Conservation (phyloP, 2,329 filamentous ascomycete species). For the Colletotrichum nymphaeae region DNA sequence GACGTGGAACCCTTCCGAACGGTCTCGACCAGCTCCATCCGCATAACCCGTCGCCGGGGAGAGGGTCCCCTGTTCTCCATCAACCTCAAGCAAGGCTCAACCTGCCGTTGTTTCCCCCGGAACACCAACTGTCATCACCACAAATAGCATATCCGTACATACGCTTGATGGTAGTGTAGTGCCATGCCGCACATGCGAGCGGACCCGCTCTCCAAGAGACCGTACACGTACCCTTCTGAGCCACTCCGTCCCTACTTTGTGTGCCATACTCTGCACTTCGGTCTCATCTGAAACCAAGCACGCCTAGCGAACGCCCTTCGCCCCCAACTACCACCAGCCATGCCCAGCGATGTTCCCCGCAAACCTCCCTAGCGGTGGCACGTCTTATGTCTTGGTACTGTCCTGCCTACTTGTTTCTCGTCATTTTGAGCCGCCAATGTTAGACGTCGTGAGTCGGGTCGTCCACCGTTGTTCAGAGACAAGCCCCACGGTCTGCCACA, state of each 20-base stretch:
- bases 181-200: conserved; percentile 1
- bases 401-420: neutral
- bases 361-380: conserved; percentile 7
- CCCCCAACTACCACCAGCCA: neutral
- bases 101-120: neutral
- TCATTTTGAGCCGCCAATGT: neutral
- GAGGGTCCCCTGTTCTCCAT: conserved; percentile 18
- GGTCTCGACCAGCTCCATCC: conserved; percentile 26
- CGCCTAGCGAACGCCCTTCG: conserved; percentile 13
- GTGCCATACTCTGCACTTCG: conserved; percentile 15
- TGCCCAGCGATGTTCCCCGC: conserved; percentile 30
- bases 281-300: conserved; percentile 33
- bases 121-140: conserved; percentile 1
- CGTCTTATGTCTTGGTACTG: conserved; percentile 16
- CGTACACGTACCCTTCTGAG: conserved; percentile 21
- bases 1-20: conserved; percentile 12
- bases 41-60: conserved; percentile 17
- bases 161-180: neutral
- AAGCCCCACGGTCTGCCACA: conserved; percentile 4
- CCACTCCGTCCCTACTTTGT: conserved; percentile 27
- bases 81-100: conserved; percentile 1
- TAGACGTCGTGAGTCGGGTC: conserved; percentile 18
- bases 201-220: neutral
- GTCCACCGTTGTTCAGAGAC: neutral
- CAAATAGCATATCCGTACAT: conserved; percentile 16